Evolutionary conservation across 1,284 basidiomycete genomes (phyloP).

Genomic region (Takashimella tepidaria): DNA sequence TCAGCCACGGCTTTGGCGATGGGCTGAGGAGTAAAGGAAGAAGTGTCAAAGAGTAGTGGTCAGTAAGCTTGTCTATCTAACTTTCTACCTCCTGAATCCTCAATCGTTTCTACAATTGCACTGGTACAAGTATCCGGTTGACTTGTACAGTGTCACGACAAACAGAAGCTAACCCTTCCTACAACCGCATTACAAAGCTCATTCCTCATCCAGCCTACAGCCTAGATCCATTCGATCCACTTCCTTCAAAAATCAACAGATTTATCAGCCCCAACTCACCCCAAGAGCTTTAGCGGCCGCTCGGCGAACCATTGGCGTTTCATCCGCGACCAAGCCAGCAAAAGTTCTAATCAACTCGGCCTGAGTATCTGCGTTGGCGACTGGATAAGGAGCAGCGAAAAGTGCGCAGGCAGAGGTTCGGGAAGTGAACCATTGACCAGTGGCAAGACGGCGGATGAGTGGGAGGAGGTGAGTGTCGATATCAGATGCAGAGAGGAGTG

Average conservation of each 20-base stretch:
- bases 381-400: conserved; percentile 86
- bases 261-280: conserved; percentile 55
- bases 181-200: no score
- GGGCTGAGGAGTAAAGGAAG: conserved; percentile 51
- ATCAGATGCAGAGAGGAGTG: conserved; percentile 69
- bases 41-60: no score
- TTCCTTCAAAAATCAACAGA: not conserved
- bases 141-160: no score
- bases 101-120: no score
- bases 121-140: no score
- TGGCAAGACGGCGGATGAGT: conserved; percentile 78
- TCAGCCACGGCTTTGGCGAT: conserved; percentile 60
- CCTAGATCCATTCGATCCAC: no score
- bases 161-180: no score
- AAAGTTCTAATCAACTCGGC: conserved; percentile 88
- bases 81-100: no score
- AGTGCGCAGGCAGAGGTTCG: conserved; percentile 92
- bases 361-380: conserved; percentile 67
- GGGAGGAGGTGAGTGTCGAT: conserved; percentile 91
- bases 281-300: conserved; percentile 95
- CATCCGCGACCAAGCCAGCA: conserved; percentile 77
- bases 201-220: no score
- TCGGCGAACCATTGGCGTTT: conserved; percentile 98
- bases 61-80: no score
- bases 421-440: conserved; percentile 99